phyloP scores from a whole-genome alignment of 23 red algal genomes.

The Gracilariopsis chorda region DNA sequence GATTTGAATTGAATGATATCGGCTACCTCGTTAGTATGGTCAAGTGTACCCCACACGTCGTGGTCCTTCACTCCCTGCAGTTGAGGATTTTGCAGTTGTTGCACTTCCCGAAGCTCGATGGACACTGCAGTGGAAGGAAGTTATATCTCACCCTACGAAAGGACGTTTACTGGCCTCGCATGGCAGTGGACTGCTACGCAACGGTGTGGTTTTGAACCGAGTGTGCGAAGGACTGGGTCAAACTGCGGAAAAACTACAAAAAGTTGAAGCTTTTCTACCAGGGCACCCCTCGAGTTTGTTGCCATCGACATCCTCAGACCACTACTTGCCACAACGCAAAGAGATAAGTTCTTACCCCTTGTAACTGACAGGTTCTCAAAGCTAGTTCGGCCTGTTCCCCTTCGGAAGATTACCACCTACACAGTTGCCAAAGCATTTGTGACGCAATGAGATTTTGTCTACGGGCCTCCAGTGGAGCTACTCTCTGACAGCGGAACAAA shows the following conservation, averaged over 20 bases:
- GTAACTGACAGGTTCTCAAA: constrained; percentile 21
- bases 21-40: background rate
- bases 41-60: background rate
- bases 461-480: background rate
- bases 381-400: background rate
- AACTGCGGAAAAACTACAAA: background rate
- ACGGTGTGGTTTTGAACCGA: background rate
- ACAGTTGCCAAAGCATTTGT: background rate
- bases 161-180: background rate
- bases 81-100: background rate
- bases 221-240: background rate
- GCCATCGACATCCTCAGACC: constrained; percentile 22
- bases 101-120: background rate
- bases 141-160: background rate
- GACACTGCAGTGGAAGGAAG: background rate
- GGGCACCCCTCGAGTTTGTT: background rate
- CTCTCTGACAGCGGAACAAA: background rate
- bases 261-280: constrained; percentile 33
- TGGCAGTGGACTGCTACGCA: constrained; percentile 34
- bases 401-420: background rate
- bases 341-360: background rate
- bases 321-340: background rate
- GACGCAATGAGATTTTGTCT: background rate
- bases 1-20: background rate
- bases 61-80: too few species aligned